Evolutionary conservation across 352 stramenopile genomes (phyloP).

Genomic region (Peronospora farinosa): DNA sequence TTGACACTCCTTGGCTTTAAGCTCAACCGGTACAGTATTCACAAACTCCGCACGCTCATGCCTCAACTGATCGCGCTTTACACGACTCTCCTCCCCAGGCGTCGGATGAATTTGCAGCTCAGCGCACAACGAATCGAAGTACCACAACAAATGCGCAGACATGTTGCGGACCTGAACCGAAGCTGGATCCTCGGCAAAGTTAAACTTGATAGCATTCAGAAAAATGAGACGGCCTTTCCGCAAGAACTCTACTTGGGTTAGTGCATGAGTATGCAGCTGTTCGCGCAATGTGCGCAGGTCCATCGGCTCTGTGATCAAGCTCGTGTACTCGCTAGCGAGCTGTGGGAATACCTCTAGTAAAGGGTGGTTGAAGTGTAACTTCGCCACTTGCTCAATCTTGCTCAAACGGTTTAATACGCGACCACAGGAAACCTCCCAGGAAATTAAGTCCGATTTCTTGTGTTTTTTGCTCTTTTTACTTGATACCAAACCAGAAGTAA

Average conservation of each 20-base stretch:
- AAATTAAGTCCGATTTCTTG: slow-evolving; percentile 71
- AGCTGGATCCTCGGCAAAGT: slow-evolving; percentile 59
- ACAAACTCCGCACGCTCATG: slow-evolving; percentile 51
- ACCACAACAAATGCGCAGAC: slow-evolving; percentile 73
- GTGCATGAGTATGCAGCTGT: slow-evolving; percentile 46
- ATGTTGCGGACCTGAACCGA: slow-evolving; percentile 79
- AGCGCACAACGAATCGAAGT: slow-evolving; percentile 78
- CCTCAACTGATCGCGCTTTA: slow-evolving; percentile 42
- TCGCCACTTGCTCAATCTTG: slow-evolving; percentile 76
- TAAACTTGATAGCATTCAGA: slow-evolving; percentile 80
- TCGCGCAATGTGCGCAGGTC: slow-evolving; percentile 70
- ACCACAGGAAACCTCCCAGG: slow-evolving; percentile 64
- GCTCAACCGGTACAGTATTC: slow-evolving; percentile 49
- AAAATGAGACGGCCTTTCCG: slow-evolving; percentile 74
- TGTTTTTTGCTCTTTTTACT: slow-evolving; percentile 65
- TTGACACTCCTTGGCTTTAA: slow-evolving; percentile 77
- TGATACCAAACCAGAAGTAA: slow-evolving; percentile 21
- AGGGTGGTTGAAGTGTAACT: slow-evolving; percentile 77
- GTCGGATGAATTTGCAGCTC: slow-evolving; percentile 42
- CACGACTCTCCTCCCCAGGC: slow-evolving; percentile 22
- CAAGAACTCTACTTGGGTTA: slow-evolving; percentile 52
- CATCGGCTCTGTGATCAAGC: slow-evolving; percentile 72
- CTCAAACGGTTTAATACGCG: slow-evolving; percentile 59
- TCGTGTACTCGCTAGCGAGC: slow-evolving; percentile 51
- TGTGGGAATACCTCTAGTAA: slow-evolving; percentile 73